These are phyloP conservation scores for Clarireedia paspali DNA, from an alignment of 2,329 filamentous ascomycete genomes.

Conservation along the genomic window DNA sequence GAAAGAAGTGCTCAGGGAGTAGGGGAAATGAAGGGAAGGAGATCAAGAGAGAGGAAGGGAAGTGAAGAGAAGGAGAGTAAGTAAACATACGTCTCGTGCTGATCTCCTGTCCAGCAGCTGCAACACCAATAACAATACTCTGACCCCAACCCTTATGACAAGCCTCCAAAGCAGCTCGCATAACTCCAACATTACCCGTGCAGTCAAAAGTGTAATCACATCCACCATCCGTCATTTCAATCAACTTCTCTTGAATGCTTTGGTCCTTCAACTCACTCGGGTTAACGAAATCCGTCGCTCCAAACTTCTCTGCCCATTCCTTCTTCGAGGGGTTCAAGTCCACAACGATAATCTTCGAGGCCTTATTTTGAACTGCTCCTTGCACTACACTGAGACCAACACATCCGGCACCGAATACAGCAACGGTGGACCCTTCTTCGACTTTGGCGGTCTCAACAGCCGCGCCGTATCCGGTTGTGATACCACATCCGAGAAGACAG, in stretches of 20 bases:
- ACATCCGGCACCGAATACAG: slow-evolving; percentile 91
- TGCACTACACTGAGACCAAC: slow-evolving; percentile 94
- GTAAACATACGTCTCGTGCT: slow-evolving; percentile 75
- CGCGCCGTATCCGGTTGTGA: slow-evolving; percentile 96
- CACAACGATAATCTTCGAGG: slow-evolving; percentile 50
- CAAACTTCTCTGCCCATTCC: slow-evolving; percentile 88
- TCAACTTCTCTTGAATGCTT: slow-evolving; percentile 82
- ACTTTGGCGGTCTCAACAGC: slow-evolving; percentile 89
- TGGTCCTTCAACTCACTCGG: slow-evolving; percentile 70
- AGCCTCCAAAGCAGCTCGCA: slow-evolving; percentile 90
- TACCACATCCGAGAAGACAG: slow-evolving; percentile 93
- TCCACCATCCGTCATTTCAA: slow-evolving; percentile 96
- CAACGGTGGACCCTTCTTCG: slow-evolving; percentile 82
- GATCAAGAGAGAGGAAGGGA: no score
- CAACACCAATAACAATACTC: slow-evolving; percentile 96
- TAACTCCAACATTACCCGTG: slow-evolving; percentile 93
- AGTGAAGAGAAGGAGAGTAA: slow-evolving; percentile 1
- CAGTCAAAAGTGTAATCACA: slow-evolving; percentile 99
- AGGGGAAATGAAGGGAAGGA: no score
- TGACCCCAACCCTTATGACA: slow-evolving; percentile 99
- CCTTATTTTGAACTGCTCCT: slow-evolving; percentile 60
- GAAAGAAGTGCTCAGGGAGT: no score
- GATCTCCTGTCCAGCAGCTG: slow-evolving; percentile 93
- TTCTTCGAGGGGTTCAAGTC: slow-evolving; percentile 87
- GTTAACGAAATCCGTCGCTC: slow-evolving; percentile 95